Conservation (phyloP, 1,284 basidiomycete genomes). For the Sporisorium exsertum region DNA sequence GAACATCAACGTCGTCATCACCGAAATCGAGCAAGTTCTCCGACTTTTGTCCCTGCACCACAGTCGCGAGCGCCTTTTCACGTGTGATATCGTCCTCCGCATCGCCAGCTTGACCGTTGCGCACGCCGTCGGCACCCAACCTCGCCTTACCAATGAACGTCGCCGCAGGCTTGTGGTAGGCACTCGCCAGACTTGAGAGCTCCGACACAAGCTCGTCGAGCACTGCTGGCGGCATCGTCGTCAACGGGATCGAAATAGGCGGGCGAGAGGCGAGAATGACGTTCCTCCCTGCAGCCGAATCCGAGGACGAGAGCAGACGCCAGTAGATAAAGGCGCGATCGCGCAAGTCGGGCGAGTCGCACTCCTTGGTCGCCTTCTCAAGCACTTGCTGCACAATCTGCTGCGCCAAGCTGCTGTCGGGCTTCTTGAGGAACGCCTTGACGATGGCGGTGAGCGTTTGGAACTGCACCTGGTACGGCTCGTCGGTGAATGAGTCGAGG, state of each 20-base stretch:
- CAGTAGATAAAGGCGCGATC: constrained; percentile 97
- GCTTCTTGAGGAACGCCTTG: constrained; percentile 94
- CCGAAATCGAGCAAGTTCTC: constrained; percentile 68
- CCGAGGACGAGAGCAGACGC: constrained; percentile 85
- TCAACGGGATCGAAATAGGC: constrained; percentile 90
- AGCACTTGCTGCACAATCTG: constrained; percentile 88
- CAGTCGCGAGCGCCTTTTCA: constrained; percentile 71
- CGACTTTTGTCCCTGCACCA: constrained; percentile 65
- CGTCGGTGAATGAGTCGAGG: constrained; percentile 91
- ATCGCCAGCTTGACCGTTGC: constrained; percentile 20
- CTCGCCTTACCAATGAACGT: constrained; percentile 70
- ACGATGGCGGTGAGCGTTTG: constrained; percentile 95
- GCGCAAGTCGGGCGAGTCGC: constrained; percentile 95
- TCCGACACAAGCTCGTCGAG: constrained; percentile 84
- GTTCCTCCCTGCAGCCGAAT: constrained; percentile 89
- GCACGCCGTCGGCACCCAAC: constrained; percentile 59
- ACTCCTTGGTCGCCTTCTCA: constrained; percentile 94
- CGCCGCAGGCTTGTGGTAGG: constrained; percentile 90
- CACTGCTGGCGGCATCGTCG: constrained; percentile 88
- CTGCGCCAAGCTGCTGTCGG: constrained; percentile 81
- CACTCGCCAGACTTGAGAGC: constrained; percentile 82
- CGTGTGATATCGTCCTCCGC: constrained; percentile 61
- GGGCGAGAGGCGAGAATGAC: constrained; percentile 91
- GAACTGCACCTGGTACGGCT: constrained; percentile 93
- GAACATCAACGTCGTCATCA: constrained; percentile 58